Evolutionary conservation across 371 early-diverging fungal species (phyloP).

Genomic region (Rhizopus arrhizus): DNA sequence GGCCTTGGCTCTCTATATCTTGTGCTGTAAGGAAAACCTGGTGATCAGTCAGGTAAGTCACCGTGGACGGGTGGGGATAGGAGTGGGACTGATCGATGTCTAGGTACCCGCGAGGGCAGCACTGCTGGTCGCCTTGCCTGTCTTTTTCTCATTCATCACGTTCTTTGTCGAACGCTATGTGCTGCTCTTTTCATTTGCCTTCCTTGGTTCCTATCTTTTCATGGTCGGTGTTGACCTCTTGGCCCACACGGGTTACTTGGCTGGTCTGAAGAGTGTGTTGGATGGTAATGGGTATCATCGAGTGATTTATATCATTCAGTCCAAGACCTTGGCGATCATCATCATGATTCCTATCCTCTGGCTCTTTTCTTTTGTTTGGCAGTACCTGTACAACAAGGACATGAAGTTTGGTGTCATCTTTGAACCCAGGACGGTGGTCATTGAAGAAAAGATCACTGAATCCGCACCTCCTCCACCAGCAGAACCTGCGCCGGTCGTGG

Average conservation of each 20-base stretch:
- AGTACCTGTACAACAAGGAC: slow-evolving; percentile 19
- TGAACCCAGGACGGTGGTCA: neutral
- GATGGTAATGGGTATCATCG: slow-evolving; percentile 25
- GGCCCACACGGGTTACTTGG: slow-evolving; percentile 28
- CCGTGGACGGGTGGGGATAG: neutral
- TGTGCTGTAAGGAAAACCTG: slow-evolving; percentile 20
- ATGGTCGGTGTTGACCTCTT: slow-evolving; percentile 38
- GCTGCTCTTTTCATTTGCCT: slow-evolving; percentile 31
- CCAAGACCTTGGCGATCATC: slow-evolving; percentile 21
- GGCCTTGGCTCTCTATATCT: slow-evolving; percentile 23
- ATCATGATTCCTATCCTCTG: slow-evolving; percentile 18
- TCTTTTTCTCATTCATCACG: slow-evolving; percentile 24
- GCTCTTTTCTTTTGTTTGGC: slow-evolving; percentile 24
- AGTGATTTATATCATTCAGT: slow-evolving; percentile 18
- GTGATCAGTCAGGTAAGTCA: slow-evolving; percentile 17
- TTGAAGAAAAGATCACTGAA: neutral
- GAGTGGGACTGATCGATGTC: neutral
- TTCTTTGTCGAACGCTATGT: slow-evolving; percentile 26
- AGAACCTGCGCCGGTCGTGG: neutral
- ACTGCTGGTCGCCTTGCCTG: slow-evolving; percentile 17
- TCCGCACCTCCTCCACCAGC: neutral
- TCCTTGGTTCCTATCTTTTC: slow-evolving; percentile 36
- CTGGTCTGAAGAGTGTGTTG: slow-evolving; percentile 24
- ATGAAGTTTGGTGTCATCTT: slow-evolving; percentile 25
- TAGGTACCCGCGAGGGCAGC: slow-evolving; percentile 18